phyloP scores from a whole-genome alignment of 352 stramenopile species.

The Globisporangium alternatum region DNA sequence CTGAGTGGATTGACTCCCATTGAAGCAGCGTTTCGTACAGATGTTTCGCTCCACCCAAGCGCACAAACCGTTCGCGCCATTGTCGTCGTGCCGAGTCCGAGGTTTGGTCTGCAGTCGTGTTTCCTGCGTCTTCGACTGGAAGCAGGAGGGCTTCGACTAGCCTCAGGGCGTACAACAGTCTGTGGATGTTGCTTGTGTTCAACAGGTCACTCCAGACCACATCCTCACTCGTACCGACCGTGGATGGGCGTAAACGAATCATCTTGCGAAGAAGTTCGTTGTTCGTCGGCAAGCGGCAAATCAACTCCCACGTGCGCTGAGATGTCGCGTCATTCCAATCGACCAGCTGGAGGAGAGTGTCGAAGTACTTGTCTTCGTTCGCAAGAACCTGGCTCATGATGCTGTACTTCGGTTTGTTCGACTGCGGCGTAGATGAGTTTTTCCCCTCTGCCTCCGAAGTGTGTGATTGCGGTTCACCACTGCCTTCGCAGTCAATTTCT shows the following conservation, averaged over 20 bases:
- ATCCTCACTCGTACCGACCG: slow-evolving; percentile 8
- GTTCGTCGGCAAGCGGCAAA: slow-evolving; percentile 72
- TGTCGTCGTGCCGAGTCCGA: slow-evolving; percentile 51
- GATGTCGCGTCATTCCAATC: slow-evolving; percentile 48
- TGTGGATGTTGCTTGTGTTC: slow-evolving; percentile 42
- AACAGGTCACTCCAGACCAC: slow-evolving; percentile 50
- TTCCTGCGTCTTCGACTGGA: slow-evolving; percentile 21
- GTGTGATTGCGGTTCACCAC: background rate
- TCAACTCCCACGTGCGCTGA: slow-evolving; percentile 67
- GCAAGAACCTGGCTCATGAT: slow-evolving; percentile 55
- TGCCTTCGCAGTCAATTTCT: slow-evolving; percentile 9
- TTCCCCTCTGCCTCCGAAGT: background rate
- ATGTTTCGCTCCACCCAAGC: slow-evolving; percentile 48
- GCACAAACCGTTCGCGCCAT: slow-evolving; percentile 78
- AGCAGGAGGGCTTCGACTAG: slow-evolving; percentile 70
- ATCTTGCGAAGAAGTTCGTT: slow-evolving; percentile 58
- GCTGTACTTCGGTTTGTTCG: slow-evolving; percentile 22
- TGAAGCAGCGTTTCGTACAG: slow-evolving; percentile 38
- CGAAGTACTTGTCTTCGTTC: slow-evolving; percentile 53
- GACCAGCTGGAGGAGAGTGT: slow-evolving; percentile 55
- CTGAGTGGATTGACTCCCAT: slow-evolving; percentile 19
- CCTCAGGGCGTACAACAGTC: slow-evolving; percentile 61
- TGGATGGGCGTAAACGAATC: slow-evolving; percentile 42
- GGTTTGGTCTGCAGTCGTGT: background rate
- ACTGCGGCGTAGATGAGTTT: background rate